Evolutionary conservation across 495 filamentous ascomycete species (phyloP).

Genomic region (Xanthoparmelia taractica): DNA sequence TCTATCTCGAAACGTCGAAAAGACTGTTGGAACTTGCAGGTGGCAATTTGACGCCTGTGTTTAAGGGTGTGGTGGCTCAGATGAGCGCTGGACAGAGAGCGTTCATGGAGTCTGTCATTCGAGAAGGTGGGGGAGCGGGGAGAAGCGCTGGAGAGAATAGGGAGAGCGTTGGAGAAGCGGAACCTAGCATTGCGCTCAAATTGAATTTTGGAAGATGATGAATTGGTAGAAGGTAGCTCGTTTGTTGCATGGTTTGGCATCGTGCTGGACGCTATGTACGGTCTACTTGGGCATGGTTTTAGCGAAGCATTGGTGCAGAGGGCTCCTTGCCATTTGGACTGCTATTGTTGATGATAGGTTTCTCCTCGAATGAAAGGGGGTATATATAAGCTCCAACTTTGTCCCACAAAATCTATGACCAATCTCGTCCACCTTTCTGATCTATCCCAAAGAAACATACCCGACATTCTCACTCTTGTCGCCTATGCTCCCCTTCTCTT

Average conservation of each 20-base stretch:
- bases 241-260: not conserved
- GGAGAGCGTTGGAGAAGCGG: slow-evolving; percentile 35
- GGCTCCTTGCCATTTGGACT: not conserved
- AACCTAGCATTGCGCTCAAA: slow-evolving; percentile 86
- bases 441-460: slow-evolving; percentile 20
- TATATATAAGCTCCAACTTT: slow-evolving; percentile 7
- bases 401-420: not conserved
- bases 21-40: slow-evolving; percentile 76
- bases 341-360: not conserved
- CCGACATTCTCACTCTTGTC: slow-evolving; percentile 19
- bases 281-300: not conserved
- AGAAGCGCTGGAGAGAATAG: slow-evolving; percentile 27
- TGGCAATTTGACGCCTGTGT: slow-evolving; percentile 59
- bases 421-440: not conserved
- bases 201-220: slow-evolving; percentile 62
- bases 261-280: not conserved
- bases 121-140: slow-evolving; percentile 44
- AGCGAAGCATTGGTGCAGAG: not conserved
- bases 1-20: slow-evolving; percentile 62
- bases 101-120: slow-evolving; percentile 78
- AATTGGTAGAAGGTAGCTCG: not conserved
- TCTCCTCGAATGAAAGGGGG: slow-evolving; percentile 5
- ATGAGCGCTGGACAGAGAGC: slow-evolving; percentile 64
- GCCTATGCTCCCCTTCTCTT: not conserved
- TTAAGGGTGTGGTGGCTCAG: slow-evolving; percentile 63